phyloP scores from a whole-genome alignment of 202 grass and related monocot genomes.

The Schoenoplectus tabernaemontani region DNA sequence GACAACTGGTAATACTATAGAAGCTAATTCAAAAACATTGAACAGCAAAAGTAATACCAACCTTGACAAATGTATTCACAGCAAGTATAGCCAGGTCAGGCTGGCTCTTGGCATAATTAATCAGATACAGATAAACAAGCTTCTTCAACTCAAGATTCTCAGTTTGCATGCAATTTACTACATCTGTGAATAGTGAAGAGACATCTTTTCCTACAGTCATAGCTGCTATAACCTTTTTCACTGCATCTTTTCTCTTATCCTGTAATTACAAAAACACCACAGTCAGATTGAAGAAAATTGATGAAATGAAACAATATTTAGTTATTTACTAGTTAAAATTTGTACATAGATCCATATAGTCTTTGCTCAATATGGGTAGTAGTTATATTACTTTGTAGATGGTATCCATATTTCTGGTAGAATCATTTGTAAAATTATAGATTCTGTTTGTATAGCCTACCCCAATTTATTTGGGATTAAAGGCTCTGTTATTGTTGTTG shows the following conservation, averaged over 20 bases:
- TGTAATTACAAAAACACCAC: slow-evolving; percentile 22
- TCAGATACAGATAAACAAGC: slow-evolving; percentile 98
- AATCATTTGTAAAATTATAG: neutral
- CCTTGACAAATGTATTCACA: slow-evolving; percentile 99
- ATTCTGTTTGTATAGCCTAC: no score
- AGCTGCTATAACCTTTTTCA: slow-evolving; percentile 97
- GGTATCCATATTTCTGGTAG: neutral
- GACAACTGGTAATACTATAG: neutral
- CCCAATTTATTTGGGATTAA: no score
- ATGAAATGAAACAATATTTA: neutral
- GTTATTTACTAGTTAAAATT: no score
- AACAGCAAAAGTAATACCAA: slow-evolving; percentile 23
- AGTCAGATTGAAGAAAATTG: neutral
- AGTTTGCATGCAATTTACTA: slow-evolving; percentile 99
- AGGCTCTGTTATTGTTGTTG: no score
- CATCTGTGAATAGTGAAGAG: slow-evolving; percentile 94
- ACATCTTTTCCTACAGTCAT: slow-evolving; percentile 99
- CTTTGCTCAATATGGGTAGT: neutral
- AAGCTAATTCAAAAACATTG: neutral
- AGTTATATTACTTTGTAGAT: neutral
- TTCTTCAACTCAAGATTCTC: slow-evolving; percentile 99
- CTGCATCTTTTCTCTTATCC: slow-evolving; percentile 99
- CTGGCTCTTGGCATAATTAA: slow-evolving; percentile 99
- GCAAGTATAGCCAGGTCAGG: slow-evolving; percentile 99
- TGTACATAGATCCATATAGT: neutral